A percentile compares a stretch with the other conserved stretches of the same genome.
Conservation (phyloP, 2,329 filamentous ascomycete genomes). For the Cladosporium oxysporum region DNA sequence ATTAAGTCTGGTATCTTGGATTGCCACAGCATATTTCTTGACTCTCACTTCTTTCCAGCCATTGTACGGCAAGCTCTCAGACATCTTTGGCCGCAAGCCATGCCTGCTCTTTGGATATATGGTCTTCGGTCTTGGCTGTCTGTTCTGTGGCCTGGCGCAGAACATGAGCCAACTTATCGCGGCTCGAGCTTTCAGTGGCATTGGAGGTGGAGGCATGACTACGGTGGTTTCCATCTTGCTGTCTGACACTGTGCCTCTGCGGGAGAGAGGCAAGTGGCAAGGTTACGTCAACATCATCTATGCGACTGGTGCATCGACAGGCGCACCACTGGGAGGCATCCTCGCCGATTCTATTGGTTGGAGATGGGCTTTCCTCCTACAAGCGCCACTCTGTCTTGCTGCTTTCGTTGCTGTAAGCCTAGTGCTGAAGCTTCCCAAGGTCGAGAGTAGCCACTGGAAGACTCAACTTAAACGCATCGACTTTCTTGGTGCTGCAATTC, state of each 20-base stretch:
- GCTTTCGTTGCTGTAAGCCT: conserved; percentile 65
- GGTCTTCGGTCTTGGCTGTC: conserved; percentile 65
- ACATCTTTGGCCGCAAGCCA: conserved; percentile 70
- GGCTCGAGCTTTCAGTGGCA: conserved; percentile 63
- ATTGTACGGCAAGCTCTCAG: conserved; percentile 69
- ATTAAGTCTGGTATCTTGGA: conserved; percentile 74
- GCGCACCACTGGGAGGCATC: conserved; percentile 69
- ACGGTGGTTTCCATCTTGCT: conserved; percentile 87
- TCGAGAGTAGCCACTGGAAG: conserved; percentile 63
- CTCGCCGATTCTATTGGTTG: conserved; percentile 74
- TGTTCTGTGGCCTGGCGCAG: conserved; percentile 63
- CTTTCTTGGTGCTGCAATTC: conserved; percentile 68
- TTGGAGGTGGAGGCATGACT: conserved; percentile 85
- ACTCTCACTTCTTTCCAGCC: conserved; percentile 76
- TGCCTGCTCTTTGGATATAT: conserved; percentile 65
- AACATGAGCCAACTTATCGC: conserved; percentile 67
- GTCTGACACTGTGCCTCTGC: conserved; percentile 71
- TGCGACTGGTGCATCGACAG: conserved; percentile 66
- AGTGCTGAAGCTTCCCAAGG: conserved; percentile 62
- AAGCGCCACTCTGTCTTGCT: conserved; percentile 67
- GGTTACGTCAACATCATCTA: conserved; percentile 73
- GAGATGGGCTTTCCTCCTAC: conserved; percentile 74
- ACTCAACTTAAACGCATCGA: conserved; percentile 69
- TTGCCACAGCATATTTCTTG: conserved; percentile 71
- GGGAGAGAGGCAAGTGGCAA: conserved; percentile 73